Percentiles rank a stretch among this genome's conserved stretches.
These are phyloP conservation scores for Mycena maculata DNA, from an alignment of 768 basidiomycete species.

Conservation along the genomic window DNA sequence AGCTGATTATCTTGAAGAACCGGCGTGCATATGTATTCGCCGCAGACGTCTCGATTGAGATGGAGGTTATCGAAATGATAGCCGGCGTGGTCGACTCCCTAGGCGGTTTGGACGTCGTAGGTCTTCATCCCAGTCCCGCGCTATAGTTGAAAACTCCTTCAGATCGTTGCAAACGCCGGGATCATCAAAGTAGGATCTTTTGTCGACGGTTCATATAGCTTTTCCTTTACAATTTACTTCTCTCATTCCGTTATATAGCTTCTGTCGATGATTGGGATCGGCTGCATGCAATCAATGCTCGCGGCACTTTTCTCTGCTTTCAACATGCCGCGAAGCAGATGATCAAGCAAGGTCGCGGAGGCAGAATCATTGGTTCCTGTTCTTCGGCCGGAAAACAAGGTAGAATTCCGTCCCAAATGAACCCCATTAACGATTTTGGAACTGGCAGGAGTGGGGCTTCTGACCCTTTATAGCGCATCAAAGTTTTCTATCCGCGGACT, in stretches of 20 bases:
- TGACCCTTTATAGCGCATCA: slow-evolving; percentile 43
- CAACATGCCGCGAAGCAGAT: slow-evolving; percentile 41
- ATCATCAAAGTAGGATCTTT: slow-evolving; percentile 22
- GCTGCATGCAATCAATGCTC: slow-evolving; percentile 17
- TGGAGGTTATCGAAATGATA: slow-evolving; percentile 37
- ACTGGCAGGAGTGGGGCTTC: slow-evolving; percentile 7
- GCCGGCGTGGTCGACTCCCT: slow-evolving; percentile 16
- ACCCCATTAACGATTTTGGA: background rate
- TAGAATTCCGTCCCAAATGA: background rate
- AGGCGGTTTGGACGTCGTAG: slow-evolving; percentile 38
- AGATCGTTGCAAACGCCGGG: slow-evolving; percentile 26
- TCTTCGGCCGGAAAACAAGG: slow-evolving; percentile 45
- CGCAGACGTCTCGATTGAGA: slow-evolving; percentile 39
- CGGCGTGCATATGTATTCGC: slow-evolving; percentile 27
- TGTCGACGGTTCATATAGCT: slow-evolving; percentile 8
- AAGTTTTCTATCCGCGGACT: slow-evolving; percentile 54
- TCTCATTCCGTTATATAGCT: slow-evolving; percentile 1
- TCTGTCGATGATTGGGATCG: slow-evolving; percentile 17
- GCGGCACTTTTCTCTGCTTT: slow-evolving; percentile 32
- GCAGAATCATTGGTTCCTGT: slow-evolving; percentile 42
- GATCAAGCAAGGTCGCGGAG: slow-evolving; percentile 44
- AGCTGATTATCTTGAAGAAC: slow-evolving; percentile 36
- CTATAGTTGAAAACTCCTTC: background rate
- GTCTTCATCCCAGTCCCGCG: background rate
- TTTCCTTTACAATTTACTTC: background rate